phyloP scores from a whole-genome alignment of 768 basidiomycete genomes.

The Termitomyces sp. region DNA sequence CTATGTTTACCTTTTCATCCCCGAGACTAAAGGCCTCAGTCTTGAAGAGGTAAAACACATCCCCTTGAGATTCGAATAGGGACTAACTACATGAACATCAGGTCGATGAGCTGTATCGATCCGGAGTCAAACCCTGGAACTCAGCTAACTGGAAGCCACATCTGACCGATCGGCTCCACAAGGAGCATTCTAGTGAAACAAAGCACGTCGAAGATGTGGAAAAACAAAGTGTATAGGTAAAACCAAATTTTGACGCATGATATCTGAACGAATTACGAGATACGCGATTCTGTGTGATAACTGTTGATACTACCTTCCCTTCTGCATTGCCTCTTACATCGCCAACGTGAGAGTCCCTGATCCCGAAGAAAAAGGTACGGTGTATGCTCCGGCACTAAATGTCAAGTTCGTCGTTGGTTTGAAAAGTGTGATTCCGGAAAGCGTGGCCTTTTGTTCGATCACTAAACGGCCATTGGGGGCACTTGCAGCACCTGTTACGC shows the following conservation, averaged over 20 bases:
- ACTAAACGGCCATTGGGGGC: constrained; percentile 41
- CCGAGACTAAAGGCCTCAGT: constrained; percentile 76
- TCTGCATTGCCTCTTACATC: constrained; percentile 2
- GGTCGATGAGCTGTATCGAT: constrained; percentile 72
- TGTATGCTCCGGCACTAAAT: constrained; percentile 41
- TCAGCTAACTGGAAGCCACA: constrained; percentile 55
- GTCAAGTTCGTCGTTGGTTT: constrained; percentile 30
- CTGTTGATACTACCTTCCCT: not conserved
- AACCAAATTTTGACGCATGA: not conserved
- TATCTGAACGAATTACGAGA: not conserved
- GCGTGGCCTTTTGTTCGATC: constrained; percentile 34
- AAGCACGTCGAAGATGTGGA: constrained; percentile 13
- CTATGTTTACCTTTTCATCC: constrained; percentile 73
- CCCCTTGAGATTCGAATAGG: not conserved
- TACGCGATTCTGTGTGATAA: constrained; percentile 1
- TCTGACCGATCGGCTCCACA: constrained; percentile 34
- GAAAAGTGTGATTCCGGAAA: constrained; percentile 32
- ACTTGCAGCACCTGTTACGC: constrained; percentile 32
- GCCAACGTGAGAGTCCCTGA: constrained; percentile 28
- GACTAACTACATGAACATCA: constrained; percentile 15
- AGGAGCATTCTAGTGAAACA: constrained; percentile 16
- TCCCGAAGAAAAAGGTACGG: constrained; percentile 36
- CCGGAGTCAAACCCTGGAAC: constrained; percentile 63
- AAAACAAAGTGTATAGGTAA: constrained; percentile 8
- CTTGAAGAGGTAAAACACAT: constrained; percentile 52